Conservation (phyloP, 1,139 yeast genomes). For the Spathaspora sp. region DNA sequence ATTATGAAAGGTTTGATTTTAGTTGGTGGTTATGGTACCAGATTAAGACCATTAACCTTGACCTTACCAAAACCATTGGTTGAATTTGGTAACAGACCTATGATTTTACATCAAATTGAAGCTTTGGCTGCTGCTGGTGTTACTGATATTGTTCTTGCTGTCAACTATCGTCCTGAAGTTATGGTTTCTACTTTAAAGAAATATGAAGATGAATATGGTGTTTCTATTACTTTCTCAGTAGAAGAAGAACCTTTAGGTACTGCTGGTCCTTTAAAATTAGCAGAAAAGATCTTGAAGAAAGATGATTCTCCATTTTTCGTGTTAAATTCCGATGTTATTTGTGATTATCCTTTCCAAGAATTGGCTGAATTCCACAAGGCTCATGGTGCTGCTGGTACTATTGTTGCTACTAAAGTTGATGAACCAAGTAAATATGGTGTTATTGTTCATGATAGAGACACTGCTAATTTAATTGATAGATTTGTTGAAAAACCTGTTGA, state of each 20-base stretch:
- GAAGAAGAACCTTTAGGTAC: constrained; percentile 99
- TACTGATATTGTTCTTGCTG: constrained; percentile 97
- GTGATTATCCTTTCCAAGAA: constrained; percentile 96
- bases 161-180: constrained; percentile 98
- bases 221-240: constrained; percentile 92
- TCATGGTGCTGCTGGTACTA: constrained; percentile 98
- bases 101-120: constrained; percentile 96
- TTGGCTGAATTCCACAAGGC: constrained; percentile 89
- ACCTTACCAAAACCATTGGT: constrained; percentile 98
- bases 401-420: constrained; percentile 98
- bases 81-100: constrained; percentile 98
- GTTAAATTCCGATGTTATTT: constrained; percentile 95
- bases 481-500: constrained; percentile 99
- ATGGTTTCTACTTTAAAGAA: constrained; percentile 94
- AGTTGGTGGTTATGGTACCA: constrained; percentile 99
- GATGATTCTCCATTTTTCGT: constrained; percentile 97
- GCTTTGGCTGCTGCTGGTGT: constrained; percentile 98
- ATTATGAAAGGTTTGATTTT: constrained; percentile 95
- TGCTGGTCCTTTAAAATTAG: constrained; percentile 98
- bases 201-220: constrained; percentile 95
- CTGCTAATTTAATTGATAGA: constrained; percentile 93
- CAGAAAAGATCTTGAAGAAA: constrained; percentile 89
- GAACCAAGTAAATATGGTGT: constrained; percentile 99
- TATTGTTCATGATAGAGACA: constrained; percentile 92
- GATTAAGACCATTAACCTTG: constrained; percentile 97